Evolutionary conservation across 331 rosid genomes (phyloP).

Genomic region (Saraca asoca): DNA sequence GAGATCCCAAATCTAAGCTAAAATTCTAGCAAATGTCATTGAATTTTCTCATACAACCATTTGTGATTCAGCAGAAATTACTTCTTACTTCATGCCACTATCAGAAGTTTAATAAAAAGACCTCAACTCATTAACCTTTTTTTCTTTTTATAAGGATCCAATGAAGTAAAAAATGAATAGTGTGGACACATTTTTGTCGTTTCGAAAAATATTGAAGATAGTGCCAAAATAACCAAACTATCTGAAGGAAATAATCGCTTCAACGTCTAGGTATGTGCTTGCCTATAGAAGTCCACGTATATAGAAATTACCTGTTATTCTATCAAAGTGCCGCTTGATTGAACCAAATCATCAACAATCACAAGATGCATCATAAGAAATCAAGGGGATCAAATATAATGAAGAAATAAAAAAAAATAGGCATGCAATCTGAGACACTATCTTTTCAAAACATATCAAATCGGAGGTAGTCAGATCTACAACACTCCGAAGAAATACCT

Average conservation of each 20-base stretch:
- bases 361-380: slow-evolving; percentile 31
- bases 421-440: neutral
- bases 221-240: neutral
- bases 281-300: slow-evolving; percentile 7
- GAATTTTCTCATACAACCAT: neutral
- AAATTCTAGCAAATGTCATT: neutral
- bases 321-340: slow-evolving; percentile 90
- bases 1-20: neutral
- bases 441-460: slow-evolving; percentile 20
- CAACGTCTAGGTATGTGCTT: neutral
- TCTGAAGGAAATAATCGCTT: neutral
- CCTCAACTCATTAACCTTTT: neutral
- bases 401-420: neutral
- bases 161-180: neutral
- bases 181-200: neutral
- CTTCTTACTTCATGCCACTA: neutral
- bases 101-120: neutral
- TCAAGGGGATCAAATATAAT: neutral
- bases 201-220: neutral
- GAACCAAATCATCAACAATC: slow-evolving; percentile 98
- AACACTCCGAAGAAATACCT: too few relatives aligned
- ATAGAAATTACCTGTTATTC: slow-evolving; percentile 83
- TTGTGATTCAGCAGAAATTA: neutral
- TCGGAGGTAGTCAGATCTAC: slow-evolving; percentile 29
- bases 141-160: neutral